A percentile compares a stretch with the other conserved stretches of the same genome.
phyloP scores from a whole-genome alignment of 805 yeast species.

The Candida maltosa region DNA sequence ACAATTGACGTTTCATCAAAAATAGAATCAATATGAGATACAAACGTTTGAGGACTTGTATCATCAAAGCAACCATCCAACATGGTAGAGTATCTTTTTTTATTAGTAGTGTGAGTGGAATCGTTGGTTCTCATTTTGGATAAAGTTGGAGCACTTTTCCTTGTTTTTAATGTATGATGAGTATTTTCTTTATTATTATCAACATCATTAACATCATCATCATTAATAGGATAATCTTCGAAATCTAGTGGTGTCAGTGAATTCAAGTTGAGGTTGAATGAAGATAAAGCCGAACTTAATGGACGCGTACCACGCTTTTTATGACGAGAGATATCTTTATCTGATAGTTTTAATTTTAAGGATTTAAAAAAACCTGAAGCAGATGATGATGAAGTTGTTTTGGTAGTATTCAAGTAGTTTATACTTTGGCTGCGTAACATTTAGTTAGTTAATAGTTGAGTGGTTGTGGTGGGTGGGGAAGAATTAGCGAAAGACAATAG shows the following conservation, averaged over 20 bases:
- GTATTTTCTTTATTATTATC: constrained; percentile 7
- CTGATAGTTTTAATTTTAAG: not conserved
- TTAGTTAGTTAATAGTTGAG: not conserved
- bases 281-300: constrained; percentile 13
- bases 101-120: too few relatives aligned
- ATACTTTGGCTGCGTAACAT: constrained; percentile 29
- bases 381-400: constrained; percentile 10
- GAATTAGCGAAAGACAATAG: too few relatives aligned
- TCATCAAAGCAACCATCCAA: too few relatives aligned
- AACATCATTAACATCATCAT: too few relatives aligned
- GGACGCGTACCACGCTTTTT: constrained; percentile 12
- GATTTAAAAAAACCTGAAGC: constrained; percentile 9
- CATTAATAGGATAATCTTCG: too few relatives aligned
- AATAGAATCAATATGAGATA: constrained; percentile 5
- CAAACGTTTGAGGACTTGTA: constrained; percentile 1
- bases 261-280: constrained; percentile 7
- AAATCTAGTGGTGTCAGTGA: constrained; percentile 1
- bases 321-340: not conserved
- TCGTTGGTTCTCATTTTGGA: too few relatives aligned
- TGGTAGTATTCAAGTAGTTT: constrained; percentile 18
- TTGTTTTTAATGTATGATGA: constrained; percentile 11
- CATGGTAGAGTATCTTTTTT: too few relatives aligned
- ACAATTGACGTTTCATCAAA: constrained; percentile 15
- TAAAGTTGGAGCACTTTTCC: constrained; percentile 22
- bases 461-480: not conserved